Base-by-base conservation (phyloP, 331 rosid species). In the Phaseolus coccineus region DNA sequence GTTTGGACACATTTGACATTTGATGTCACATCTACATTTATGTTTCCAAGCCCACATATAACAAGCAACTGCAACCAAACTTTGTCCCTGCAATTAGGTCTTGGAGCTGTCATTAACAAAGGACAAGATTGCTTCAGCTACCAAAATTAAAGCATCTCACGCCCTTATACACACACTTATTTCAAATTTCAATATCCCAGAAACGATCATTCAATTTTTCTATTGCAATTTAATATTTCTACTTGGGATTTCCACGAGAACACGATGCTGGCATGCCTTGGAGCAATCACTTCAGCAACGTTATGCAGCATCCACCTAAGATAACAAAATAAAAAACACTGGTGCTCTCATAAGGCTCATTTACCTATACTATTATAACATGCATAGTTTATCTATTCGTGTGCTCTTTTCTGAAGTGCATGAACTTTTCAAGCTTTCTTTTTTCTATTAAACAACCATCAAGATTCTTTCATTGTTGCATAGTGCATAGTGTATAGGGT, bases 41-140 rank as follows among this genome's bases (percentile, higher is more conserved):
- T 67, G 83, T 81, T 85, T 71, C 62, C 72, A 83, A 51, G 51
- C 19, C 71, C 87, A 80, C 87, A 86, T 83, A 85, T 76, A 67
- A 73, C 44, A 83, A 83, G 64, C 81, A 76, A 83, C 78, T 77
- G 63, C 83, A 80, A 86, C 83, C 87, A 83, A 80, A 86, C 80
- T 84, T 84, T 72, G 79, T 73, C 79, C 61, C 71, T 58, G 47
- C 25, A 51, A 80, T 83, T 80, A 86, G 81, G 83, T 83, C 80
- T 85, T 63, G 66, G 71, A 53, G 85, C 79, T 86, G 81, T 77
- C 87, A 72, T 24, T 59, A 33, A 67, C 55, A 77, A 52, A 69
- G 52, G 87, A 81, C 82, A 83, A 83, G 28, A 37, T 39, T 74
- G 30, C 57, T 79, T 64, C 31, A 58, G 52, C 82, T 56, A 47